A percentile compares a stretch with the other conserved stretches of the same genome.
phyloP scores from a whole-genome alignment of 1,284 basidiomycete species.

The Puccinia polysora region DNA sequence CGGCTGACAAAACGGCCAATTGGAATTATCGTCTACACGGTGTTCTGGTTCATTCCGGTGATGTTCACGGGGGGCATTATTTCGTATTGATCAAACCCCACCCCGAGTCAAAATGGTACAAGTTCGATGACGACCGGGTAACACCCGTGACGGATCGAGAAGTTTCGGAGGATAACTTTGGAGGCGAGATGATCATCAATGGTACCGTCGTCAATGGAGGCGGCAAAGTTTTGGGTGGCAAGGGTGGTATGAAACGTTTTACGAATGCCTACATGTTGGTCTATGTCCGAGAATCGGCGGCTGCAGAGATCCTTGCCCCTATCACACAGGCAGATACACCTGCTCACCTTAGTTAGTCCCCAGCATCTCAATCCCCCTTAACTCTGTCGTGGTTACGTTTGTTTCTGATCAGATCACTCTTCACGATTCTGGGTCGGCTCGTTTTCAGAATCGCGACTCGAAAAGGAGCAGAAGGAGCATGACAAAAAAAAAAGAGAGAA shows the following conservation, averaged over 20 bases:
- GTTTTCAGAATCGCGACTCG: constrained; percentile 71
- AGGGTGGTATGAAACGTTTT: constrained; percentile 94
- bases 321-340: constrained; percentile 92
- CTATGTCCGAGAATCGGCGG: constrained; percentile 80
- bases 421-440: constrained; percentile 38
- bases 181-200: constrained; percentile 69
- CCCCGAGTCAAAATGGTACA: constrained; percentile 89
- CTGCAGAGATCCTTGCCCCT: constrained; percentile 79
- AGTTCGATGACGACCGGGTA: constrained; percentile 98
- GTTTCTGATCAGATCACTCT: not conserved
- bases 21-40: constrained; percentile 96
- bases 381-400: constrained; percentile 23
- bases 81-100: constrained; percentile 99
- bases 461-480: constrained; percentile 84
- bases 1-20: constrained; percentile 70
- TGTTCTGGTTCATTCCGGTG: constrained; percentile 96
- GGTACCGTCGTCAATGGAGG: constrained; percentile 55
- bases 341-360: constrained; percentile 78
- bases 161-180: constrained; percentile 97
- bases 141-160: constrained; percentile 97
- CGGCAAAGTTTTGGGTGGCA: constrained; percentile 49
- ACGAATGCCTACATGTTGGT: constrained; percentile 99
- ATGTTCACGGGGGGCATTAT: constrained; percentile 97
- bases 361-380: no score
- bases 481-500: constrained; percentile 93